These are phyloP conservation scores for Bathelium albidoporum DNA, from an alignment of 495 filamentous ascomycete species.

Conservation along the genomic window DNA sequence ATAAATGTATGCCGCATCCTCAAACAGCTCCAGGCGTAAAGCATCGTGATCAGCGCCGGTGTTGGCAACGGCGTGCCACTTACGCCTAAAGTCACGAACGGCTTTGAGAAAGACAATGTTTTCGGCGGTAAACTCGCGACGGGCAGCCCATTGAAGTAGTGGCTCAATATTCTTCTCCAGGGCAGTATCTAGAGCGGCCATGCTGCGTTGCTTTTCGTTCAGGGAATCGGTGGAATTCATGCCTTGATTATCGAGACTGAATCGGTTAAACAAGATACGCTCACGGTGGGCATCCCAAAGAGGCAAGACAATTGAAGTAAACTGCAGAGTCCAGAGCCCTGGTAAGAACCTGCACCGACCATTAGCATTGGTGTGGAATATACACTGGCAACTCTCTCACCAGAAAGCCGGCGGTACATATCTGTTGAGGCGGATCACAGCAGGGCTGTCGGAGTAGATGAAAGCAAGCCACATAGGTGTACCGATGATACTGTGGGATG, in stretches of 20 bases:
- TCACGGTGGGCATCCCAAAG: constrained; percentile 16
- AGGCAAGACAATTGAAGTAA: constrained; percentile 25
- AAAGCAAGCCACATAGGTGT: constrained; percentile 29
- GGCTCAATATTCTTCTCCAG: constrained; percentile 24
- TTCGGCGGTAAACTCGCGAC: constrained; percentile 28
- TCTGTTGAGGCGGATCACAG: constrained; percentile 18
- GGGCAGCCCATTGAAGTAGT: constrained; percentile 26
- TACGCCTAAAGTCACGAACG: constrained; percentile 26
- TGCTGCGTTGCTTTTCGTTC: constrained; percentile 18
- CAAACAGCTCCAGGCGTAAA: constrained; percentile 20
- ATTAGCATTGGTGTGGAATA: neutral
- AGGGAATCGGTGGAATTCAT: neutral
- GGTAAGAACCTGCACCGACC: constrained; percentile 22
- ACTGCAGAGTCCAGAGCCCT: constrained; percentile 26
- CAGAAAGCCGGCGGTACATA: constrained; percentile 24
- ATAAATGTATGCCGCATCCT: constrained; percentile 26
- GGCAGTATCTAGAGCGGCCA: constrained; percentile 24
- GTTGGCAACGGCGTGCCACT: constrained; percentile 16
- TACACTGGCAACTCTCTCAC: constrained; percentile 13
- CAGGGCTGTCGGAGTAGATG: constrained; percentile 17
- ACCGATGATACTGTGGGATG: constrained; percentile 16
- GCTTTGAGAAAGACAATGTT: constrained; percentile 30
- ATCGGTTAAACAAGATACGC: neutral
- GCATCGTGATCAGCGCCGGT: neutral
- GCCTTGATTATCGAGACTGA: constrained; percentile 1